A percentile compares a stretch with the other conserved stretches of the same genome.
Evolutionary conservation across 441 rosid species (phyloP).

Genomic region (Brassica balearica): DNA sequence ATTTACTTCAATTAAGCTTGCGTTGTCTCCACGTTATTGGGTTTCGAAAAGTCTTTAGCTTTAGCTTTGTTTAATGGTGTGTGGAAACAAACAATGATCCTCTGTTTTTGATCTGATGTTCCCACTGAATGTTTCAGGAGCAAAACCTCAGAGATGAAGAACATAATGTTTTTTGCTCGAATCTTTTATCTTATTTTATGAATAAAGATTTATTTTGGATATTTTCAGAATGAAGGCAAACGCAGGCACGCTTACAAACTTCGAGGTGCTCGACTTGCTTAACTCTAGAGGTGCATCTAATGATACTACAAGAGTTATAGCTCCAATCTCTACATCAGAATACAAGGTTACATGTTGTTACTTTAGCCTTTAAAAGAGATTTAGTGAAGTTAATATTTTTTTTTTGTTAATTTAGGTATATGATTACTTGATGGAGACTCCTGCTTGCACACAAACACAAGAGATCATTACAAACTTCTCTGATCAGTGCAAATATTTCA

Average conservation of each 20-base stretch:
- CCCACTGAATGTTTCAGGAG: constrained; percentile 13
- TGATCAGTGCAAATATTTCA: constrained; percentile 59
- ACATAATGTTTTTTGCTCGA: constrained; percentile 9
- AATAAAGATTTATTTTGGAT: constrained; percentile 2
- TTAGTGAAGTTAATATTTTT: constrained; percentile 7
- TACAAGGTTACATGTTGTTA: constrained; percentile 54
- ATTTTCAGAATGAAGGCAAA: constrained; percentile 67
- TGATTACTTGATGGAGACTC: constrained; percentile 67
- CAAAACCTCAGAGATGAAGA: constrained; percentile 33
- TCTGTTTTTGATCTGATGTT: neutral
- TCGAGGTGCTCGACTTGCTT: constrained; percentile 71
- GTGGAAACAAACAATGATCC: neutral
- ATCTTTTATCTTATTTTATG: neutral
- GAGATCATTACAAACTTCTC: constrained; percentile 57
- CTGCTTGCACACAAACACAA: constrained; percentile 66
- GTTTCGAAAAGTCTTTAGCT: no score
- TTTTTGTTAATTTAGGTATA: constrained; percentile 59
- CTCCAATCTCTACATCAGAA: constrained; percentile 67
- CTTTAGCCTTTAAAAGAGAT: neutral
- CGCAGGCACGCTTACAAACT: constrained; percentile 78
- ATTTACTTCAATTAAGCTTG: no score
- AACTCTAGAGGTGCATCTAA: constrained; percentile 80
- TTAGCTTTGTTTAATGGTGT: neutral
- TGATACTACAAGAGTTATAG: constrained; percentile 68
- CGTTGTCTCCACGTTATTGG: no score